Evolutionary conservation across 2,329 filamentous ascomycete genomes (phyloP), one percentile per base, ranked within the genome.

Genomic region (Paecilomyces fulvus): DNA sequence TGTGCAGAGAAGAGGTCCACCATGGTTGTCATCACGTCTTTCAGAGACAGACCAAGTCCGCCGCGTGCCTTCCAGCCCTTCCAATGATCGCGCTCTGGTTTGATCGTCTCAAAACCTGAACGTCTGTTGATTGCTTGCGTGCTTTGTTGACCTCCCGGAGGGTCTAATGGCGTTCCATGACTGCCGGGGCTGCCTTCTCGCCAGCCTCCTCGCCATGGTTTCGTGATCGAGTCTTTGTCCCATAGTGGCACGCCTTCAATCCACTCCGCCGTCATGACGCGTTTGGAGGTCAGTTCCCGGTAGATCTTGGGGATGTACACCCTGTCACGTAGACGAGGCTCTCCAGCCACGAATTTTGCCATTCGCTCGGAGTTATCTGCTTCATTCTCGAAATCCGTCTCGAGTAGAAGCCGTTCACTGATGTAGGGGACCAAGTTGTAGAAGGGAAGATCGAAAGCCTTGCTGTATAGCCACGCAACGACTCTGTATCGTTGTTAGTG

Each of bases 251-350:
- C 85, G 6, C 94, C 94, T 73, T 99, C 94, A 58, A 99, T 95
- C 94, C 94, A 99, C 71, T 99, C 94, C 0, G 92, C 91, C 0
- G 92, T 95, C 78, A 99, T 87, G 52, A 99, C 85, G 37, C 94
- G 83, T 67, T 80, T 88, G 14, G 88, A 91, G 54, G 85, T 91
- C 28, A 96, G 81, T 59, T 96, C 90, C 3, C 85, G 79, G 70
- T 95, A 92, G 9, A 95, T 85, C 43, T 85, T 82, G 0, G 94
- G 94, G 7, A 99, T 86, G 70, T 97, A 96, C 1, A 97, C 92
- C 30, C 90, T 81, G 50, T 85, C 86, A 23, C 84, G 83, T 33
- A 99, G 78, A 25, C 87, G 80, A 21, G 88, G 85, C 70, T 97
- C 94, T 20, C 79, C 79, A 49, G 84, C 81, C 51, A 97, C 85